These are phyloP conservation scores for Paraphoma chrysanthemicola DNA, from an alignment of 2,329 filamentous ascomycete genomes.

Conservation along the genomic window DNA sequence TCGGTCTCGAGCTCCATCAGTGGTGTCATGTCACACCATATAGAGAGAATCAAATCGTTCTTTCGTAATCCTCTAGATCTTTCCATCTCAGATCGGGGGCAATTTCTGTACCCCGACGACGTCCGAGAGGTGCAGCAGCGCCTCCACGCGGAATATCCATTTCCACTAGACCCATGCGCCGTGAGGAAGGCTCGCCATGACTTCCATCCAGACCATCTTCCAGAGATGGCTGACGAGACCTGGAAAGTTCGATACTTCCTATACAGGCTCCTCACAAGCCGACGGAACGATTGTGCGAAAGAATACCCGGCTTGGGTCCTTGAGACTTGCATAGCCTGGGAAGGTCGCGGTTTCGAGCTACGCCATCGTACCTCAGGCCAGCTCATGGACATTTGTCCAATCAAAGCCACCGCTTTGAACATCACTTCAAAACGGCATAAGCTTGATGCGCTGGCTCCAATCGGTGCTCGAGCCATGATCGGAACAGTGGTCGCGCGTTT, in stretches of 20 bases:
- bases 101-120: too few species aligned
- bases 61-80: too few species aligned
- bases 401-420: slow-evolving; percentile 6
- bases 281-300: slow-evolving; percentile 12
- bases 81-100: too few species aligned
- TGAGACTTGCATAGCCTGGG: slow-evolving; percentile 28
- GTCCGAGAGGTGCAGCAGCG: too few species aligned
- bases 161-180: neutral
- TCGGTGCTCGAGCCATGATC: slow-evolving; percentile 1
- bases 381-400: slow-evolving; percentile 17
- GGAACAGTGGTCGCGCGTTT: neutral
- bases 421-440: slow-evolving; percentile 4
- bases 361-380: slow-evolving; percentile 9
- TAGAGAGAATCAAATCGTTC: too few species aligned
- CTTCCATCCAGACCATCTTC: neutral
- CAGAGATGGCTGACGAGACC: neutral
- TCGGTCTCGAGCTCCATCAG: too few species aligned
- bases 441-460: neutral
- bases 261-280: slow-evolving; percentile 24
- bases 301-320: slow-evolving; percentile 33
- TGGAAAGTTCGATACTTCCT: slow-evolving; percentile 27
- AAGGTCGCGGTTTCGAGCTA: slow-evolving; percentile 18
- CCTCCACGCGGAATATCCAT: neutral
- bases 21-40: too few species aligned
- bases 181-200: neutral